phyloP scores from a whole-genome alignment of 2,329 filamentous ascomycete species.

The Coniochaeta ligniaria region DNA sequence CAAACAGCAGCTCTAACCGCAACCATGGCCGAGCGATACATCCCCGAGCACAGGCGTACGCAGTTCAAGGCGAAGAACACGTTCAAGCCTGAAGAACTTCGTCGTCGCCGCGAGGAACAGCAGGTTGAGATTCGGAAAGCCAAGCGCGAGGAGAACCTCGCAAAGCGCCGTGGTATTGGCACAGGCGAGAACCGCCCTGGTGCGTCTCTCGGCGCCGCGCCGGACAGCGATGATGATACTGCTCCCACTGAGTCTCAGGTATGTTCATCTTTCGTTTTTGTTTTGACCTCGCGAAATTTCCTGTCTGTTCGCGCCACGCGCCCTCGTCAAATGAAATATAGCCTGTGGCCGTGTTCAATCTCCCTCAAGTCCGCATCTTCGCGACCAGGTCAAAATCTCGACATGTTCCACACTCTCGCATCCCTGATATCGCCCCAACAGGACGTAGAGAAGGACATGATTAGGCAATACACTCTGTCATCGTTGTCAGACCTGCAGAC shows the following conservation, averaged over 20 bases:
- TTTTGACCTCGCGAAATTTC: neutral
- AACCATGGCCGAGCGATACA: slow-evolving; percentile 97
- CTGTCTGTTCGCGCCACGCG: neutral
- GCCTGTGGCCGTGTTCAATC: neutral
- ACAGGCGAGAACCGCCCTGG: slow-evolving; percentile 73
- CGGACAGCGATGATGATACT: slow-evolving; percentile 96
- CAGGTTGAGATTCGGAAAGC: slow-evolving; percentile 98
- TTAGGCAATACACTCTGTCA: too few species aligned
- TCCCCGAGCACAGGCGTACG: slow-evolving; percentile 96
- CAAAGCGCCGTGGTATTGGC: slow-evolving; percentile 92
- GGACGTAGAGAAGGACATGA: too few species aligned
- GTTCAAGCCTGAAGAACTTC: slow-evolving; percentile 98
- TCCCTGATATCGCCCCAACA: too few species aligned
- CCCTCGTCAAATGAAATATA: neutral
- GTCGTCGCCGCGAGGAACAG: slow-evolving; percentile 96
- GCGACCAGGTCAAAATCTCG: neutral
- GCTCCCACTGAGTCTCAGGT: slow-evolving; percentile 95
- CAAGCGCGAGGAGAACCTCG: slow-evolving; percentile 97
- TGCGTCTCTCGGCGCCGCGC: slow-evolving; percentile 76
- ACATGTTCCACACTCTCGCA: neutral
- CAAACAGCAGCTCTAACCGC: slow-evolving; percentile 18
- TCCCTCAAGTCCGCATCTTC: neutral
- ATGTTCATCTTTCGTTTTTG: slow-evolving; percentile 22
- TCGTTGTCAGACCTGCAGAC: neutral
- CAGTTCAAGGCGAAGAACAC: slow-evolving; percentile 99